Percentiles rank a stretch among this genome's conserved stretches.
Evolutionary conservation across 805 yeast species (phyloP).

Genomic region (Zygoascus bituminiphila): DNA sequence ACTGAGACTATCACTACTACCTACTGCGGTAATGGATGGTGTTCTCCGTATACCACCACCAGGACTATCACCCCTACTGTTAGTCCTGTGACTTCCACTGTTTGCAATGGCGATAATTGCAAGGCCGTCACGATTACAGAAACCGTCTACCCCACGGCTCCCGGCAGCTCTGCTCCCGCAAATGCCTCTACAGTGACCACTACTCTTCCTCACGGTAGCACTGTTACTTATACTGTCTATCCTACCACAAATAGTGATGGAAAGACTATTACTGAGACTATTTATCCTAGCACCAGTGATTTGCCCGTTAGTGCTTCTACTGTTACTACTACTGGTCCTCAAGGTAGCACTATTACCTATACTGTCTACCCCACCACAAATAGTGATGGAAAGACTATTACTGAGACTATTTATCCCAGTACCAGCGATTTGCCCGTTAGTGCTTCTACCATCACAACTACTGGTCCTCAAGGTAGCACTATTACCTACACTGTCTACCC

Average conservation of each 20-base stretch:
- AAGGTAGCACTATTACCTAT: neutral
- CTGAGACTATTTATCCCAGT: neutral
- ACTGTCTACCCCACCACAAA: neutral
- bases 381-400: neutral
- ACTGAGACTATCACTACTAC: neutral
- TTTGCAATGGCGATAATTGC: neutral
- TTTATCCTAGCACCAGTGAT: neutral
- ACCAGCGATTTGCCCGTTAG: neutral
- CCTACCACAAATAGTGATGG: neutral
- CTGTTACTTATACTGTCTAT: neutral
- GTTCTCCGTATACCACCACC: neutral
- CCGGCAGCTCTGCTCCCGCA: neutral
- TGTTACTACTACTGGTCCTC: neutral
- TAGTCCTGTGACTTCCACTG: neutral
- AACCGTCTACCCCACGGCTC: neutral
- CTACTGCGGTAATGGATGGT: neutral
- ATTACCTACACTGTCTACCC: neutral
- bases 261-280: neutral
- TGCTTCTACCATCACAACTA: neutral
- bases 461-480: neutral
- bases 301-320: neutral
- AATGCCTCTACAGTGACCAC: neutral
- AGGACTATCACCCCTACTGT: slow-evolving; percentile 1
- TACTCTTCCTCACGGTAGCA: neutral
- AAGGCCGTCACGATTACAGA: neutral